Evolutionary conservation across 345 rosid species (phyloP), one percentile per base, ranked within the genome.

Genomic region (Salix dunnii): DNA sequence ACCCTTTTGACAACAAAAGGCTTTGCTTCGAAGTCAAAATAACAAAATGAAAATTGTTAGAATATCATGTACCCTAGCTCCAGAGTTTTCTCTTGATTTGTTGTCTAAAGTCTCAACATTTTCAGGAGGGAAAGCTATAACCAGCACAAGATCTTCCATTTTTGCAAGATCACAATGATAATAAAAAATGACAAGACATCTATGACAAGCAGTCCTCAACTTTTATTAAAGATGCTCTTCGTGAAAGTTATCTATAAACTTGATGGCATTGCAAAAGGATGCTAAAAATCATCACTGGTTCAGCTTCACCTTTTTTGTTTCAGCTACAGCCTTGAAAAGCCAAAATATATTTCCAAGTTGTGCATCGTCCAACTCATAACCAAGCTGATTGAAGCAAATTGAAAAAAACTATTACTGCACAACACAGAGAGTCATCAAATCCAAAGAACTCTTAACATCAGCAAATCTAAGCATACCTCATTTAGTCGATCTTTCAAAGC

Each of bases 281-380:
- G 25, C 6, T 10, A 58, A 3, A 23, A 58, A n/a, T 58, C 62
- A 58, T 38, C 27, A 31, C 2, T 25, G 27, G 38, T 48, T 31
- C 42, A 58, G 21, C 30, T 70, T 73, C 64, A 96, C 97, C 98
- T 94, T 96, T 86, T 94, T 93, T 48, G 80, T 88, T 84, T 96
- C 98, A 16, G 98, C 98, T 64, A 94, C 93, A 33, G 90, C 82
- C 85, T 96, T 96, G 86, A 96, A 96, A 66, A 81, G 87, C 99
- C 96, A 94, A 85, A 96, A 93, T 70, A 94, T 83, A 67, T 72
- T 86, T 71, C 82, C 90, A 69, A 96, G 88, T 76, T 92, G 92
- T 62, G 87, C 91, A 77, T 89, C 92, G 75, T 87, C 89, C 76
- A 96, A 74, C 77, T 87, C 92, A 77, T 89, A 96, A 67, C 98